phyloP scores from a whole-genome alignment of 371 early-diverging fungal species.

The Mortierella sp. region DNA sequence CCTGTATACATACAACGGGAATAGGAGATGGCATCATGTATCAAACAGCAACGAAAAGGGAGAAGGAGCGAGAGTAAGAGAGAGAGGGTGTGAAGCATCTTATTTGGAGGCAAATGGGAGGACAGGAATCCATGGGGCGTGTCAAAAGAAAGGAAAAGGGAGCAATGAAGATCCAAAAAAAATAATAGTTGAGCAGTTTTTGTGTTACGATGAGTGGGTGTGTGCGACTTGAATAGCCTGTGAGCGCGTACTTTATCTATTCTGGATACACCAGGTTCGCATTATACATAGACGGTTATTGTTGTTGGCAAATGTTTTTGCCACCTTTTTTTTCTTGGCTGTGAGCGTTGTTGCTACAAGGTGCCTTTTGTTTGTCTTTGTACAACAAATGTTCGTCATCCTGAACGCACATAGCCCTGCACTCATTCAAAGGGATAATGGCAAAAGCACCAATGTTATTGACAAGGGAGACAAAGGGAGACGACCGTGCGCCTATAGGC shows the following conservation, averaged over 20 bases:
- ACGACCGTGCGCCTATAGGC: neutral
- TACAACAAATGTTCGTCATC: neutral
- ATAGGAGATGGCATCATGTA: constrained; percentile 7
- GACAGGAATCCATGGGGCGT: neutral
- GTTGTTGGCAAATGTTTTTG: neutral
- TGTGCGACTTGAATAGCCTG: neutral
- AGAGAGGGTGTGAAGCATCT: neutral
- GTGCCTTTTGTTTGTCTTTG: neutral
- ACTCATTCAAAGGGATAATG: no score
- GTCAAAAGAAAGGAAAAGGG: neutral
- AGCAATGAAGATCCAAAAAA: neutral
- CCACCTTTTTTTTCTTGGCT: neutral
- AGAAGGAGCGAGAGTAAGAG: neutral
- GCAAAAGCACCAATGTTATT: no score
- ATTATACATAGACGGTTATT: neutral
- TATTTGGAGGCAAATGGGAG: neutral
- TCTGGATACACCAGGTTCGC: neutral
- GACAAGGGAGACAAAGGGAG: neutral
- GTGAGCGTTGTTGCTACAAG: neutral
- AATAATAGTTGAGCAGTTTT: neutral
- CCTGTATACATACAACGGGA: neutral
- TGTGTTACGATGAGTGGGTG: neutral
- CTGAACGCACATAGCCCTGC: no score
- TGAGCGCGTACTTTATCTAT: neutral
- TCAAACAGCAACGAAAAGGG: neutral